These are phyloP conservation scores for Penicillium cinerascens DNA, from an alignment of 495 filamentous ascomycete species.

Conservation along the genomic window DNA sequence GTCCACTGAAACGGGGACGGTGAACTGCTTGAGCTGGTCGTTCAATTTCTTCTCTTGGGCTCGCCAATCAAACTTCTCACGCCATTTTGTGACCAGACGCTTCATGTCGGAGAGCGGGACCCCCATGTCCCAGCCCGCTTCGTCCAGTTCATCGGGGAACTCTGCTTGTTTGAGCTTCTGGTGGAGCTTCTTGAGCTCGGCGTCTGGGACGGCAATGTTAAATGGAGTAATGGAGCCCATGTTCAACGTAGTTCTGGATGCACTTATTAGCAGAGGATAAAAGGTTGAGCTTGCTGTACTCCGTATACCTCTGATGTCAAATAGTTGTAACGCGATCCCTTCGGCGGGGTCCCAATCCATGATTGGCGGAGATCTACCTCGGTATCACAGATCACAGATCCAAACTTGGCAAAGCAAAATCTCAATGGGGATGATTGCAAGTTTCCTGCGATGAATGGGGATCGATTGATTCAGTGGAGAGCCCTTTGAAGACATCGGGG, in stretches of 20 bases:
- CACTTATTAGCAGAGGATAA: background rate
- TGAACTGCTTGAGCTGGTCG: constrained; percentile 37
- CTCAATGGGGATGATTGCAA: background rate
- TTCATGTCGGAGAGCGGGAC: constrained; percentile 47
- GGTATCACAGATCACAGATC: constrained; percentile 10
- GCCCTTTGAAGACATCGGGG: no score
- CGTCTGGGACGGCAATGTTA: constrained; percentile 40
- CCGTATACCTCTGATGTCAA: background rate
- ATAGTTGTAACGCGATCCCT: background rate
- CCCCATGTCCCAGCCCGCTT: constrained; percentile 46
- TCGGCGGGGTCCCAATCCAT: background rate
- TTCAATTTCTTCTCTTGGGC: constrained; percentile 40
- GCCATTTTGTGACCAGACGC: constrained; percentile 43
- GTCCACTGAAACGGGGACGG: constrained; percentile 27
- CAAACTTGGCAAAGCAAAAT: background rate
- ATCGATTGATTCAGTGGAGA: no score
- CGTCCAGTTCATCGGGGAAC: constrained; percentile 47
- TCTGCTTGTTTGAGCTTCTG: constrained; percentile 39
- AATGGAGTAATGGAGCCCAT: constrained; percentile 25
- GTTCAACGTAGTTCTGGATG: background rate
- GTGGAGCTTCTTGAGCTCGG: constrained; percentile 34
- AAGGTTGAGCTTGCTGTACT: background rate
- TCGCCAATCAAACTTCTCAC: constrained; percentile 48
- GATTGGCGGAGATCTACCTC: constrained; percentile 4
- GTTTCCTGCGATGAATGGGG: no score